Evolutionary conservation across 2,329 filamentous ascomycete genomes (phyloP).

Genomic region (Monilinia vaccinii-corymbosi): DNA sequence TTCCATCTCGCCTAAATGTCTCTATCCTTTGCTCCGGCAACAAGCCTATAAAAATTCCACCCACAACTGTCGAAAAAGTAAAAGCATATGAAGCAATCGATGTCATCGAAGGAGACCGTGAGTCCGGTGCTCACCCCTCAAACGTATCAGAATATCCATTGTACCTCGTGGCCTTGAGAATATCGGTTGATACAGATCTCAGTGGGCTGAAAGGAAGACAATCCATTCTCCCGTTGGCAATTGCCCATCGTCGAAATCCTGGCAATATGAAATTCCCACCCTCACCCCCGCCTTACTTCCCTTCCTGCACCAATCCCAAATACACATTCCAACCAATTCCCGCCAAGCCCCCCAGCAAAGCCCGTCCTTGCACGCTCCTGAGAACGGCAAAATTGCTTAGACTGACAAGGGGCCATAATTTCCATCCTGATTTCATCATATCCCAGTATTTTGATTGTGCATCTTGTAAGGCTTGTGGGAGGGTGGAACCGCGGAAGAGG

Average conservation of each 20-base stretch:
- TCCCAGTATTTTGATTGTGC: constrained; percentile 49
- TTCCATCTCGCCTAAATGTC: neutral
- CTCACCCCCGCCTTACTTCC: neutral
- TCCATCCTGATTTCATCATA: constrained; percentile 60
- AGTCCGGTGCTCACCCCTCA: neutral
- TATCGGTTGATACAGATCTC: neutral
- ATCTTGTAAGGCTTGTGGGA: constrained; percentile 35
- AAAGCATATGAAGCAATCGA: neutral
- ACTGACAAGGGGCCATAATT: constrained; percentile 63
- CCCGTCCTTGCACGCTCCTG: constrained; percentile 60
- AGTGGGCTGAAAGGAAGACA: neutral
- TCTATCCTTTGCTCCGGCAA: neutral
- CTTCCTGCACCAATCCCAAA: constrained; percentile 52
- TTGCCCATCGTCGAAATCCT: neutral
- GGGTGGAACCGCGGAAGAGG: constrained; percentile 32
- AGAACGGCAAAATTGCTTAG: constrained; percentile 59
- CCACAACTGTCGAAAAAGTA: neutral
- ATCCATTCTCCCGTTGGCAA: neutral
- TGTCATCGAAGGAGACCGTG: neutral
- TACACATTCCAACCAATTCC: constrained; percentile 70
- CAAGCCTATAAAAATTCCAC: neutral
- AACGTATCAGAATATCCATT: neutral
- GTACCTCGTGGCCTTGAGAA: neutral
- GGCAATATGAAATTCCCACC: no score
- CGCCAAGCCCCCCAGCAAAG: constrained; percentile 61